These are phyloP conservation scores for Suillus subluteus DNA, from an alignment of 768 basidiomycete genomes.

Conservation along the genomic window DNA sequence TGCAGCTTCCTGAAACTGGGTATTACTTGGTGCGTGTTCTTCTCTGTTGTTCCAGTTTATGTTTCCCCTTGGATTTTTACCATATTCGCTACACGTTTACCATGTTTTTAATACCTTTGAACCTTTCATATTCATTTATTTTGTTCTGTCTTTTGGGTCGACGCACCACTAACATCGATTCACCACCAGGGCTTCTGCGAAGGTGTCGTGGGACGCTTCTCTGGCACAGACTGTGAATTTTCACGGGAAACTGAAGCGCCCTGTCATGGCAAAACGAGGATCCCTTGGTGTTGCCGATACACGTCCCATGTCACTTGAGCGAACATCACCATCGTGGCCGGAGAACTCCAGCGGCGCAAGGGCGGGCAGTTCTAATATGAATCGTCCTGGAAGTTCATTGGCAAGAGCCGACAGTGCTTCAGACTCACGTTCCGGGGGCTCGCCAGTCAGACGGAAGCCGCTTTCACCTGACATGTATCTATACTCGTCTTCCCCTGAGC, in stretches of 20 bases:
- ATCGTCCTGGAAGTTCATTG: conserved; percentile 3
- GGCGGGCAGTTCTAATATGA: background rate
- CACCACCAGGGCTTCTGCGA: conserved; percentile 76
- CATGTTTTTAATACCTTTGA: background rate
- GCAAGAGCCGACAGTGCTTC: conserved; percentile 2
- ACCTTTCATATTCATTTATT: background rate
- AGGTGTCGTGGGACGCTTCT: conserved; percentile 81
- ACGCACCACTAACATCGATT: background rate
- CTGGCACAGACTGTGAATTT: conserved; percentile 66
- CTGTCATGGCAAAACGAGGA: conserved; percentile 72
- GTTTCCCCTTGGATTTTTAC: background rate
- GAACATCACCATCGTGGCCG: conserved; percentile 2
- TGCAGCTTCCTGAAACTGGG: conserved; percentile 64
- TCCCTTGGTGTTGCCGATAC: conserved; percentile 22
- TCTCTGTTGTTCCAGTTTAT: conserved; percentile 1
- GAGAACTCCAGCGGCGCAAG: background rate
- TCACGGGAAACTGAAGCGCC: conserved; percentile 75
- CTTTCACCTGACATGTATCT: conserved; percentile 1
- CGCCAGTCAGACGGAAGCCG: background rate
- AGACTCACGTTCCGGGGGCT: background rate
- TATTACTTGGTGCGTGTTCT: conserved; percentile 61
- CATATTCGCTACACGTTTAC: background rate
- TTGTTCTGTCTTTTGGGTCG: conserved; percentile 4
- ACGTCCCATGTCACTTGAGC: conserved; percentile 1
- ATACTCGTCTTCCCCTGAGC: conserved; percentile 3